Percentiles rank a stretch among this genome's conserved stretches.
Evolutionary conservation across 805 yeast species (phyloP).

Genomic region (Saccharomycopsis malanga): DNA sequence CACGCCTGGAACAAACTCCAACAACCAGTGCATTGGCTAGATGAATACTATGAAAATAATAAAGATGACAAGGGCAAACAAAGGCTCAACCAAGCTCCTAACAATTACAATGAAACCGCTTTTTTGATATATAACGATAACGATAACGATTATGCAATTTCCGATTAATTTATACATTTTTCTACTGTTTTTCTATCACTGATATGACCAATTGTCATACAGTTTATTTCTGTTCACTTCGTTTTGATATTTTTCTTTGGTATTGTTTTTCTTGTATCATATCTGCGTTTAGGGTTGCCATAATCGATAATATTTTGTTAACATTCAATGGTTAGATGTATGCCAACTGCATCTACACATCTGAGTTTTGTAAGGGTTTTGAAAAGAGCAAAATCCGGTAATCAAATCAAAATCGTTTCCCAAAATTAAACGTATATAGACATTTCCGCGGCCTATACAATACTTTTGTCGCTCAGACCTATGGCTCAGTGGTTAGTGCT

Average conservation of each 20-base stretch:
- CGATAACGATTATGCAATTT: not conserved
- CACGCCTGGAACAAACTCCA: conserved; percentile 21
- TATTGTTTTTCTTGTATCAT: not conserved
- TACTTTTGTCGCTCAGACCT: no score
- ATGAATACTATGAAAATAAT: conserved; percentile 27
- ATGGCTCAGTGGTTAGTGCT: no score
- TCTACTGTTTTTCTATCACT: not conserved
- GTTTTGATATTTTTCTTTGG: not conserved
- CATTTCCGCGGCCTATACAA: no score
- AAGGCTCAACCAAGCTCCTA: no score
- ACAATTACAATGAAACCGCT: not conserved
- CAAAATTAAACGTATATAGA: no score
- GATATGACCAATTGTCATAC: not conserved
- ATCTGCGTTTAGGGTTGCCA: no score
- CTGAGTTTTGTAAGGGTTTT: no score
- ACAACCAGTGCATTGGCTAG: conserved; percentile 30
- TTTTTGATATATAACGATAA: not conserved
- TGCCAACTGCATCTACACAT: no score
- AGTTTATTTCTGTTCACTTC: not conserved
- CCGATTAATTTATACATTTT: not conserved
- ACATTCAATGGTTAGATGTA: no score
- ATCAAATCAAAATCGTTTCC: no score
- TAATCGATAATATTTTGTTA: no score
- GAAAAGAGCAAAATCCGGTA: no score
- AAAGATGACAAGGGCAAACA: conserved; percentile 22